These are phyloP conservation scores for Sanguinoderma infundibulare DNA, from an alignment of 1,284 basidiomycete genomes.

Conservation along the genomic window DNA sequence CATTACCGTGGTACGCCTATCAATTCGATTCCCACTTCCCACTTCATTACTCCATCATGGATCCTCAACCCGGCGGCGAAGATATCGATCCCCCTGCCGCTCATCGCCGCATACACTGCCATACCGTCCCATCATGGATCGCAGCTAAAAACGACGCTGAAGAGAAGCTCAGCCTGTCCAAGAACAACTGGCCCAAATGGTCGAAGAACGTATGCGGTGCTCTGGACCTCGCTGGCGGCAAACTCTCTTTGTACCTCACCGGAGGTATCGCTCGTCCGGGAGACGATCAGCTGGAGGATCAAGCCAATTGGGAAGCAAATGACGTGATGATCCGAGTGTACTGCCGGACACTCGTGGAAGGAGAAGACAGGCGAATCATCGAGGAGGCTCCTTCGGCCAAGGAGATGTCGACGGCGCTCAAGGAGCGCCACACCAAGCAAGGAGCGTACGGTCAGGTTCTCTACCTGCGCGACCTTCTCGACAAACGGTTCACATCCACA, in stretches of 20 bases:
- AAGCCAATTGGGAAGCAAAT: not conserved
- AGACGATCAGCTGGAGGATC: not conserved
- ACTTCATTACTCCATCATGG: no score
- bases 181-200: not conserved
- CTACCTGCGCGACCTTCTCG: constrained; percentile 18
- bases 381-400: not conserved
- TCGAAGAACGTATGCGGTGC: not conserved
- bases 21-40: no score
- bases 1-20: no score
- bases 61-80: no score
- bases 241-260: not conserved
- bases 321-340: not conserved
- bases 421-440: constrained; percentile 10
- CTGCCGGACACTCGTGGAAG: not conserved
- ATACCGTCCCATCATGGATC: not conserved
- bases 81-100: no score
- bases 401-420: not conserved
- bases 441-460: constrained; percentile 19
- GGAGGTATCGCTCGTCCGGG: not conserved
- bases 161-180: not conserved
- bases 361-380: not conserved
- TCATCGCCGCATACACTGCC: no score
- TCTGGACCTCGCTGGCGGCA: not conserved
- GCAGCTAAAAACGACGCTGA: not conserved
- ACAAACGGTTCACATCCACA: not conserved